Evolutionary conservation across 306 rosid genomes (phyloP).

Genomic region (Trifolium fragiferum): DNA sequence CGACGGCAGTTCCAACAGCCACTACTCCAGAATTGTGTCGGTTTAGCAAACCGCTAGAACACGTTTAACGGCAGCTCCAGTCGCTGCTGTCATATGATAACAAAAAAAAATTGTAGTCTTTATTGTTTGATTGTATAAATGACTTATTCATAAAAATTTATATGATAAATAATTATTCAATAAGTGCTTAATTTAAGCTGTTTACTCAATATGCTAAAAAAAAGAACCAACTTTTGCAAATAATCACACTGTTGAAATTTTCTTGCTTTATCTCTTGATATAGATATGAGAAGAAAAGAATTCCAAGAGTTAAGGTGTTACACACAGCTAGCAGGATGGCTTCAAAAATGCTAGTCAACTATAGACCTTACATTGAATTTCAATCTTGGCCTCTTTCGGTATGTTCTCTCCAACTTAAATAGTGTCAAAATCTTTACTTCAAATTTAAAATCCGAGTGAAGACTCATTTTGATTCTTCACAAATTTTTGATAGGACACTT

Average conservation of each 20-base stretch:
- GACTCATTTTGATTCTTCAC: too few species aligned
- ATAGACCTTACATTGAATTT: slow-evolving; percentile 46
- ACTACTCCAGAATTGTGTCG: too few species aligned
- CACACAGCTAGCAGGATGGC: slow-evolving; percentile 56
- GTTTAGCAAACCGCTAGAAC: too few species aligned
- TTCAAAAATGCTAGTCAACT: slow-evolving; percentile 47
- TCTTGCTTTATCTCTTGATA: slow-evolving; percentile 24
- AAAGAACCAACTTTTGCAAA: background rate
- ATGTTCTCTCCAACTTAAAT: slow-evolving; percentile 39
- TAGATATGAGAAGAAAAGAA: slow-evolving; percentile 55
- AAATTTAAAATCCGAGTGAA: background rate
- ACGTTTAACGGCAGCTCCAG: too few species aligned
- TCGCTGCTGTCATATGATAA: too few species aligned
- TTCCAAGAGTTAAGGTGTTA: slow-evolving; percentile 41
- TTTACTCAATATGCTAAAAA: background rate
- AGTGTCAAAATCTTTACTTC: background rate
- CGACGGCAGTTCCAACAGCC: too few species aligned
- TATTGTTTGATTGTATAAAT: background rate
- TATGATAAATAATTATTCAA: background rate
- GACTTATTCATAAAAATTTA: background rate
- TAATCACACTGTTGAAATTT: background rate
- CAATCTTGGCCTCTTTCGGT: slow-evolving; percentile 43
- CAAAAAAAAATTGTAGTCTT: too few species aligned
- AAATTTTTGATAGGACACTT: too few species aligned
- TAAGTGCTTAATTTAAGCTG: background rate